Conservation (phyloP, 306 rosid genomes). For the Pueraria montana region DNA sequence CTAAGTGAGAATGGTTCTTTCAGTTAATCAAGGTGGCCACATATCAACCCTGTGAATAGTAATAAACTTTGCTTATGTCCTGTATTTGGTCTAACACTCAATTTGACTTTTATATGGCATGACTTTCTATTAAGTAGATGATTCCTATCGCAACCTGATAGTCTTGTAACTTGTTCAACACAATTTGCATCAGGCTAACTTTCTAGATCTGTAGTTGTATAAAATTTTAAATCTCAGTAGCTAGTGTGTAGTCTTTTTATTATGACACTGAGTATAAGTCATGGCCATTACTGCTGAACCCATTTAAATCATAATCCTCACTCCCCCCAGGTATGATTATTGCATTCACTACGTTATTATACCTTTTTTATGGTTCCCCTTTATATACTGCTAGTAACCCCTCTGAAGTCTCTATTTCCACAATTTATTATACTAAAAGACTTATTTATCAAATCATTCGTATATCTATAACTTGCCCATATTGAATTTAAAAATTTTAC, state of each 20-base stretch:
- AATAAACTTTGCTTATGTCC: conserved; percentile 23
- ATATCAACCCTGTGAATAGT: neutral
- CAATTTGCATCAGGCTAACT: conserved; percentile 15
- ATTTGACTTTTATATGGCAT: conserved; percentile 19
- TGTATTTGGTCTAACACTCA: conserved; percentile 5
- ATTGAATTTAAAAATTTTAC: neutral
- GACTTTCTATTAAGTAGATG: neutral
- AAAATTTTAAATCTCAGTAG: conserved; percentile 24
- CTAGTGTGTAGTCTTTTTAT: conserved; percentile 22
- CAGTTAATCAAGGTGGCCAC: conserved; percentile 16
- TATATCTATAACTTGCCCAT: neutral
- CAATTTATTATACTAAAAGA: neutral
- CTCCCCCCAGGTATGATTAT: neutral
- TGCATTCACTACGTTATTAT: neutral
- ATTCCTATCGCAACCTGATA: conserved; percentile 5
- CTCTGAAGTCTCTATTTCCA: conserved; percentile 27
- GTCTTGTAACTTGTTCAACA: conserved; percentile 25
- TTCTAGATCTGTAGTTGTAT: neutral
- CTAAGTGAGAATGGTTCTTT: conserved; percentile 24
- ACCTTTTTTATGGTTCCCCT: neutral
- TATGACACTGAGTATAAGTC: conserved; percentile 14
- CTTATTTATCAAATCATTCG: conserved; percentile 18
- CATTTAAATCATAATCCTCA: conserved; percentile 24
- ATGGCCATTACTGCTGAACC: conserved; percentile 11
- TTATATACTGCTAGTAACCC: conserved; percentile 12